A percentile compares a stretch with the other conserved stretches of the same genome.
Evolutionary conservation across 108 stramenopile species (phyloP).

Genomic region (Chaetoceros tenuissimus): DNA sequence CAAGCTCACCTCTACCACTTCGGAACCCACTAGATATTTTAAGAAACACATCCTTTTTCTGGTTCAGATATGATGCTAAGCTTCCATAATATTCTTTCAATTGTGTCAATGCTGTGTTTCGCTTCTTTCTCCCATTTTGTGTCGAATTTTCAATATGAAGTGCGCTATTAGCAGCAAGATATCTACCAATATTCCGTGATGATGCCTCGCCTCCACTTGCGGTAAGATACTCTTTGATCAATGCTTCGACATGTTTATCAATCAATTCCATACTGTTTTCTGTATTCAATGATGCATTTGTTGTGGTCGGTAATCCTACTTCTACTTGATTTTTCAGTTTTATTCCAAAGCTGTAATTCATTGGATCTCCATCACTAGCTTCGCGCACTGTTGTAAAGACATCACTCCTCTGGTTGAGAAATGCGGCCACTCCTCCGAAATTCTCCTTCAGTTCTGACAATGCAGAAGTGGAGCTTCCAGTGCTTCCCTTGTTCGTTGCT

Average conservation of each 20-base stretch:
- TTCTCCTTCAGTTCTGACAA: constrained; percentile 33
- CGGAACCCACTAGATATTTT: neutral
- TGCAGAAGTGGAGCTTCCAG: constrained; percentile 12
- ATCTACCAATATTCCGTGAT: constrained; percentile 68
- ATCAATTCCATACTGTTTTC: constrained; percentile 3
- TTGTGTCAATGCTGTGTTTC: constrained; percentile 30
- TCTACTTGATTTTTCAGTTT: neutral
- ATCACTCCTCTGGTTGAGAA: neutral
- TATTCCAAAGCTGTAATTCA: neutral
- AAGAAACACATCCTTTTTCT: neutral
- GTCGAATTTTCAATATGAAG: constrained; percentile 10
- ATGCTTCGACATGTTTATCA: constrained; percentile 30
- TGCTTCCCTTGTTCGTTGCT: constrained; percentile 21
- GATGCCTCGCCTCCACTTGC: constrained; percentile 63
- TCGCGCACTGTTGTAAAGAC: neutral
- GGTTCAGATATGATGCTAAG: neutral
- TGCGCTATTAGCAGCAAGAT: constrained; percentile 38
- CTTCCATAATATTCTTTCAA: constrained; percentile 29
- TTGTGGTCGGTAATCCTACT: too few species aligned
- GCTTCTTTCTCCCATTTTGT: neutral
- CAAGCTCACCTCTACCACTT: neutral
- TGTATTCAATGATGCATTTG: too few species aligned
- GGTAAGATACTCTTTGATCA: constrained; percentile 50
- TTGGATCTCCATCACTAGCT: neutral
- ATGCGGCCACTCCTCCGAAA: constrained; percentile 10